Conservation (phyloP, 2,329 filamentous ascomycete genomes). For the Penicillium sp. region DNA sequence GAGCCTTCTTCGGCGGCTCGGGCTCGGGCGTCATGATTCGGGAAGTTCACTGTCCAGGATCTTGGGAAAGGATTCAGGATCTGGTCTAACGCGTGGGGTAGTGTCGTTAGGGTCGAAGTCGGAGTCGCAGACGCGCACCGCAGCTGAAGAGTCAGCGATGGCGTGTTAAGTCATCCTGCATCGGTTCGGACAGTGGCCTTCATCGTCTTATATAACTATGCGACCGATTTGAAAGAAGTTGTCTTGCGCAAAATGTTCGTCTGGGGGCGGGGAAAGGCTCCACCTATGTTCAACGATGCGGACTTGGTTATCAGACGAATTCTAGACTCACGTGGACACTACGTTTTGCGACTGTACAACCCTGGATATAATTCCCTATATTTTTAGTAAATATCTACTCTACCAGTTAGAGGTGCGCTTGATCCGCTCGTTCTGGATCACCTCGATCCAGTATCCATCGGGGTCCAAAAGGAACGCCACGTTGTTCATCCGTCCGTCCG, state of each 20-base stretch:
- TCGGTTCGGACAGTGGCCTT: background rate
- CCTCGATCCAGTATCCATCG: conserved; percentile 73
- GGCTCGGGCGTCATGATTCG: conserved; percentile 23
- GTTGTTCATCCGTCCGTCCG: conserved; percentile 86
- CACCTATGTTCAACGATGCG: conserved; percentile 6
- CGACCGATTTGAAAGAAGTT: background rate
- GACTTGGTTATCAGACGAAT: conserved; percentile 20
- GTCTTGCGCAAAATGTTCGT: conserved; percentile 10
- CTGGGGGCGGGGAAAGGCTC: conserved; percentile 15
- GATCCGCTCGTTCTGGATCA: conserved; percentile 63
- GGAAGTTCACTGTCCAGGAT: background rate
- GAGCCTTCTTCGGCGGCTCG: conserved; percentile 29
- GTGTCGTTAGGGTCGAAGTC: background rate
- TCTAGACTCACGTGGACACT: background rate
- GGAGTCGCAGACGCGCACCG: background rate
- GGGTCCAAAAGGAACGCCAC: conserved; percentile 88
- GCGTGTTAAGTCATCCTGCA: conserved; percentile 10
- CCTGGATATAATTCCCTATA: too few species aligned
- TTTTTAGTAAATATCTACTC: background rate
- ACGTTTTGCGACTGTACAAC: background rate
- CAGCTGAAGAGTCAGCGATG: background rate
- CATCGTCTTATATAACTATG: conserved; percentile 5
- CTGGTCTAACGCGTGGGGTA: background rate
- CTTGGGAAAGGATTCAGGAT: background rate
- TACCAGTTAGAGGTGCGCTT: conserved; percentile 43